phyloP scores from a whole-genome alignment of 768 basidiomycete species.

The Trametes villosa region DNA sequence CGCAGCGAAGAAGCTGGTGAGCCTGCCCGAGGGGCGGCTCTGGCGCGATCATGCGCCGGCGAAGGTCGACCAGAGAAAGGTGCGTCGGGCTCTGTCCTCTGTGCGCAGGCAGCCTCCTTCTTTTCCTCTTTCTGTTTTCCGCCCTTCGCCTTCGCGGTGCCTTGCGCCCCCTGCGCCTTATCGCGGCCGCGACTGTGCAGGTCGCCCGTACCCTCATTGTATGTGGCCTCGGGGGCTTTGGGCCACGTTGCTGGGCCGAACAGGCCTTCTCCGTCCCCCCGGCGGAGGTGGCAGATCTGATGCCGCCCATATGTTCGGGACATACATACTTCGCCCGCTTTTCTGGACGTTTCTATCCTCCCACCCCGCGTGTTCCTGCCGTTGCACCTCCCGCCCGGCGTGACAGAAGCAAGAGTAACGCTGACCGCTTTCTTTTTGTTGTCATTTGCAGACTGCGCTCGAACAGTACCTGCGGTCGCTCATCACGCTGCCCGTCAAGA shows the following conservation, averaged over 20 bases:
- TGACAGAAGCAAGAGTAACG: slow-evolving; percentile 7
- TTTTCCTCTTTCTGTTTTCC: neutral
- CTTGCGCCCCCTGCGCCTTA: slow-evolving; percentile 2
- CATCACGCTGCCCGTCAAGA: slow-evolving; percentile 80
- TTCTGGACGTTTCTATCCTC: neutral
- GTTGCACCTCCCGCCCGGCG: slow-evolving; percentile 1
- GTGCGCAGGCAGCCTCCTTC: too few relatives aligned
- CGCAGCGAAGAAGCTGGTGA: slow-evolving; percentile 76
- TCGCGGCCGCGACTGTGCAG: neutral
- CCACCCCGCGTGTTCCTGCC: neutral
- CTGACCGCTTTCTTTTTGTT: slow-evolving; percentile 20
- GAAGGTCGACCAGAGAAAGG: slow-evolving; percentile 96
- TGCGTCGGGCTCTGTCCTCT: slow-evolving; percentile 39
- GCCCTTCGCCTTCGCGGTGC: neutral
- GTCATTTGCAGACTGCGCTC: slow-evolving; percentile 59
- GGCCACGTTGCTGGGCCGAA: slow-evolving; percentile 5
- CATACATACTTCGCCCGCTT: neutral
- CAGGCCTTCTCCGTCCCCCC: slow-evolving; percentile 1
- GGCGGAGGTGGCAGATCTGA: slow-evolving; percentile 11
- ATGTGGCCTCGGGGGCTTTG: slow-evolving; percentile 3
- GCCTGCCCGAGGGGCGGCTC: slow-evolving; percentile 87
- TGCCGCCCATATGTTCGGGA: slow-evolving; percentile 10
- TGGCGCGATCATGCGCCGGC: slow-evolving; percentile 98
- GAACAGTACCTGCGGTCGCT: slow-evolving; percentile 88
- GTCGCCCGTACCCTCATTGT: neutral